Evolutionary conservation across 2,329 filamentous ascomycete species (phyloP).

Genomic region (Ophiobolus disseminans): DNA sequence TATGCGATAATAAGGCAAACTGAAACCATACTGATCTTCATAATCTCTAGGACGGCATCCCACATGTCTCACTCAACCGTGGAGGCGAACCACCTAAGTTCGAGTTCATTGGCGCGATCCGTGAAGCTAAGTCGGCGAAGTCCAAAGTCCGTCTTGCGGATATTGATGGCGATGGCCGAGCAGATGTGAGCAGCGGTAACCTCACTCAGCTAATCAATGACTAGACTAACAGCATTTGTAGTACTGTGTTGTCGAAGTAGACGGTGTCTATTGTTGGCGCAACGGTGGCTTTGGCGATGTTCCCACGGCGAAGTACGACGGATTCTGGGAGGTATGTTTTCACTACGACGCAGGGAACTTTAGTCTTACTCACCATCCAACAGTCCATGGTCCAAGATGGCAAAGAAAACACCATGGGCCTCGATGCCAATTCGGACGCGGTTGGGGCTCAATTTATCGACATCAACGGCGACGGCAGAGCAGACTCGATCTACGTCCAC

Average conservation of each 20-base stretch:
- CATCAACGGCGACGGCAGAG: slow-evolving; percentile 32
- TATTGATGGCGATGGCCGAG: slow-evolving; percentile 45
- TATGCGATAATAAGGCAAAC: background rate
- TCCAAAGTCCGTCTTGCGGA: slow-evolving; percentile 40
- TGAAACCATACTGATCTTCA: too few species aligned
- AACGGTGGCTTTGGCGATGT: slow-evolving; percentile 39
- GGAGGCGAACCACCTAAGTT: slow-evolving; percentile 32
- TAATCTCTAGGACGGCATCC: slow-evolving; percentile 26
- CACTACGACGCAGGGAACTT: too few species aligned
- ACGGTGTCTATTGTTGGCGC: slow-evolving; percentile 42
- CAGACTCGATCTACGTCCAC: slow-evolving; percentile 26
- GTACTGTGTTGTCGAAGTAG: slow-evolving; percentile 36
- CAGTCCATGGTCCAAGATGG: background rate
- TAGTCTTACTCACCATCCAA: too few species aligned
- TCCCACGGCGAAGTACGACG: background rate
- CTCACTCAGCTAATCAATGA: too few species aligned
- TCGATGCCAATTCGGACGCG: background rate
- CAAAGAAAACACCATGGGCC: background rate
- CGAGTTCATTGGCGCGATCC: slow-evolving; percentile 23
- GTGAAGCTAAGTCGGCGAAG: slow-evolving; percentile 6
- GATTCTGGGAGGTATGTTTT: background rate
- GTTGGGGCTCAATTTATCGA: slow-evolving; percentile 21
- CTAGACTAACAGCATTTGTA: background rate
- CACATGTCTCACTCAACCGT: slow-evolving; percentile 27
- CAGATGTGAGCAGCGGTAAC: too few species aligned